Evolutionary conservation across 2,329 filamentous ascomycete genomes (phyloP).

Genomic region (Botrytis hyacinthi): DNA sequence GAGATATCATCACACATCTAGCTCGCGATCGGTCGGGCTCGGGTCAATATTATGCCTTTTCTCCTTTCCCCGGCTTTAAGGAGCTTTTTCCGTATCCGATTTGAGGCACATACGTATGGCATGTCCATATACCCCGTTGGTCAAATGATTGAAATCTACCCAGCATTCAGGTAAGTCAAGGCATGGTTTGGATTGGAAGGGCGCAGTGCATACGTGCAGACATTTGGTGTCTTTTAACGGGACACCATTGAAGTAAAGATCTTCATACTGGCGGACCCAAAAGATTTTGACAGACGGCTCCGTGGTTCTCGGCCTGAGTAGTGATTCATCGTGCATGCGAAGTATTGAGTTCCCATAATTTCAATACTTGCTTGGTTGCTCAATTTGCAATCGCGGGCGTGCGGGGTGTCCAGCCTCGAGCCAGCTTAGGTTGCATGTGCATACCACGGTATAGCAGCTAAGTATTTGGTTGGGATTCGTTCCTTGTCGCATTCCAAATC

Average conservation of each 20-base stretch:
- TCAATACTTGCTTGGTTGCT: neutral
- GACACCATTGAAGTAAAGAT: neutral
- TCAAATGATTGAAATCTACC: conserved; percentile 13
- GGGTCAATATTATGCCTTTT: neutral
- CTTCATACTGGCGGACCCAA: neutral
- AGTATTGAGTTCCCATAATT: conserved; percentile 1
- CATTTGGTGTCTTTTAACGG: neutral
- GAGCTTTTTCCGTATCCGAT: neutral
- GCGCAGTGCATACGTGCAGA: conserved; percentile 12
- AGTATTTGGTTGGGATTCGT: neutral
- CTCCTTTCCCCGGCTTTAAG: neutral
- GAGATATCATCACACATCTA: neutral
- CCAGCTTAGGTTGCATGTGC: neutral
- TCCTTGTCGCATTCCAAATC: neutral
- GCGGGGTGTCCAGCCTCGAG: conserved; percentile 6
- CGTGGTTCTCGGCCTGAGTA: neutral
- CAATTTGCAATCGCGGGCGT: neutral
- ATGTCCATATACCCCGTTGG: conserved; percentile 4
- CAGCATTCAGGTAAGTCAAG: conserved; percentile 12
- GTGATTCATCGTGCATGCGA: conserved; percentile 16
- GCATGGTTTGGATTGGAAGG: conserved; percentile 2
- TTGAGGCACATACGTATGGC: neutral
- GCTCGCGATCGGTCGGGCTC: neutral
- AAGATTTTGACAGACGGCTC: neutral
- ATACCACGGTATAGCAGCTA: neutral